phyloP scores from a whole-genome alignment of 805 yeast genomes.

The Metschnikowia cerradonensis region DNA sequence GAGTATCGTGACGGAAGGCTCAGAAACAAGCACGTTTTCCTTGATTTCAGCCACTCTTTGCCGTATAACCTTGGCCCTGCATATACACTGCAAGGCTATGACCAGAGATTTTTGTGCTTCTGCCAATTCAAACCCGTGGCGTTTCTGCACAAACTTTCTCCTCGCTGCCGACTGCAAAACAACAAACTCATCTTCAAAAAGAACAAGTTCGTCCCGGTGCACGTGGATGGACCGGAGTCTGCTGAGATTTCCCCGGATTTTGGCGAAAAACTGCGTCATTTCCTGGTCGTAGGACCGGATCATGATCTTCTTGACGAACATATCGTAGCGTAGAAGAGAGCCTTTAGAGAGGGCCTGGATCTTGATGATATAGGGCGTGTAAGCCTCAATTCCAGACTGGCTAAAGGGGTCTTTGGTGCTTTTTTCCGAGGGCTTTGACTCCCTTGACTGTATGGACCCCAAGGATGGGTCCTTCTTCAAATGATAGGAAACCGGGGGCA shows the following conservation, averaged over 20 bases:
- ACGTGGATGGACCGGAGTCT: slow-evolving; percentile 30
- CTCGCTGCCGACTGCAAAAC: slow-evolving; percentile 39
- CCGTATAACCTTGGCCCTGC: slow-evolving; percentile 7
- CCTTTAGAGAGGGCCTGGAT: slow-evolving; percentile 74
- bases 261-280: slow-evolving; percentile 45
- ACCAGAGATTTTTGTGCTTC: slow-evolving; percentile 2
- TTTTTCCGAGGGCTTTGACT: no score
- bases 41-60: not conserved
- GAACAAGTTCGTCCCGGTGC: slow-evolving; percentile 31
- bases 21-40: not conserved
- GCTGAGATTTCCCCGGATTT: slow-evolving; percentile 46
- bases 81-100: slow-evolving; percentile 4
- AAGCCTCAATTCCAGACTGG: not conserved
- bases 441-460: no score
- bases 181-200: slow-evolving; percentile 29
- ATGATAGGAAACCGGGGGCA: not conserved
- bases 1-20: slow-evolving; percentile 12
- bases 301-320: slow-evolving; percentile 61
- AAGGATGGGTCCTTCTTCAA: not conserved
- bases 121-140: not conserved
- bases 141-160: slow-evolving; percentile 17
- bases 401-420: no score
- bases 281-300: slow-evolving; percentile 53
- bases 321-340: slow-evolving; percentile 56
- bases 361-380: slow-evolving; percentile 32